These are phyloP conservation scores for Cucumis melo DNA, from an alignment of 306 rosid species.

Conservation along the genomic window DNA sequence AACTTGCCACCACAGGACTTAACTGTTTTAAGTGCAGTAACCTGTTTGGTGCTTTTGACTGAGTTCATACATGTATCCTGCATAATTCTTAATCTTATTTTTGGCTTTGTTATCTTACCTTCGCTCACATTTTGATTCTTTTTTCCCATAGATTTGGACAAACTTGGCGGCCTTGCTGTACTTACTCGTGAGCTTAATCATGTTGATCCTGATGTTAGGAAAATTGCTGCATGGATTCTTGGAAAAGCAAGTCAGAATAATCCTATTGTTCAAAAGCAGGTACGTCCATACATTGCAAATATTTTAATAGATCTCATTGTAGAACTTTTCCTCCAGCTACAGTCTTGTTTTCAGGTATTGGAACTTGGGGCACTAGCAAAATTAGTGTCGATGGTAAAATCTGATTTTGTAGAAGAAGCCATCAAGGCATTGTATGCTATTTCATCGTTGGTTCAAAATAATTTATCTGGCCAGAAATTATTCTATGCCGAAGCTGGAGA, in stretches of 20 bases:
- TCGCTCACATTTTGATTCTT: background rate
- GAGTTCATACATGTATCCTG: background rate
- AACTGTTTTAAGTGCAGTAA: background rate
- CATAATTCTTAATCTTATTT: background rate
- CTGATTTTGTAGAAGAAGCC: constrained; percentile 60
- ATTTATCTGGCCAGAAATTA: constrained; percentile 42
- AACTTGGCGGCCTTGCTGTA: constrained; percentile 58
- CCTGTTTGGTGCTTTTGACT: background rate
- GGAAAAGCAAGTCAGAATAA: constrained; percentile 86
- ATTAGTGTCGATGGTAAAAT: constrained; percentile 55
- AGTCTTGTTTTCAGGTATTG: constrained; percentile 34
- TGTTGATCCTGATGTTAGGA: constrained; percentile 46
- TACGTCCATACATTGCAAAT: constrained; percentile 1
- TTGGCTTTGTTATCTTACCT: background rate
- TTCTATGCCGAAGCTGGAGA: constrained; percentile 59
- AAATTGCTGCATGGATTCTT: constrained; percentile 69
- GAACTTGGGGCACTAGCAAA: constrained; percentile 52
- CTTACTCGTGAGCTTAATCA: constrained; percentile 45
- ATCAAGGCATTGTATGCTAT: constrained; percentile 75
- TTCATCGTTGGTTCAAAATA: constrained; percentile 62
- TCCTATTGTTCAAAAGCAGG: constrained; percentile 70
- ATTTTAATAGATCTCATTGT: background rate
- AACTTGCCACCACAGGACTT: background rate
- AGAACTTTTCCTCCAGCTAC: background rate
- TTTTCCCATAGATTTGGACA: constrained; percentile 41